Conservation (phyloP, 2,329 filamentous ascomycete genomes). For the Arthroderma sp. region DNA sequence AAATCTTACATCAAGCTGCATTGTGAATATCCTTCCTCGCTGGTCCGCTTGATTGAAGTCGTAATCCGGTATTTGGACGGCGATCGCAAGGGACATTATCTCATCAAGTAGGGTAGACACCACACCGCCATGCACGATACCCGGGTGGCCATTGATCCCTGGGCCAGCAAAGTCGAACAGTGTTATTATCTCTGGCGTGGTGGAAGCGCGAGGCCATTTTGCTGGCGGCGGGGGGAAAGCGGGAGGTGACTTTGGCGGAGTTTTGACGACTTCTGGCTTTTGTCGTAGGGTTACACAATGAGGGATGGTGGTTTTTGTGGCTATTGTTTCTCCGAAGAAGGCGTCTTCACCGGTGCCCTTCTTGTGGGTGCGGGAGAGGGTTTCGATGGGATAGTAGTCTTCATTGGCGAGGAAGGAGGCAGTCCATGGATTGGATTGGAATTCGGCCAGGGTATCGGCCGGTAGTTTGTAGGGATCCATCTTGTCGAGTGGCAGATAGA, state of each 20-base stretch:
- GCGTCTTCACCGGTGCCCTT: slow-evolving; percentile 29
- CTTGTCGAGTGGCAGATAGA: not conserved
- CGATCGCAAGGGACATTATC: slow-evolving; percentile 29
- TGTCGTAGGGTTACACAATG: slow-evolving; percentile 26
- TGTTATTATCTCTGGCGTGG: slow-evolving; percentile 24
- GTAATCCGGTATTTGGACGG: slow-evolving; percentile 17
- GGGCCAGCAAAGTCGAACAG: slow-evolving; percentile 23
- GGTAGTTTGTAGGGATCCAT: slow-evolving; percentile 4
- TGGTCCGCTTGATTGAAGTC: slow-evolving; percentile 12
- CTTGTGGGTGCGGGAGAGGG: slow-evolving; percentile 28
- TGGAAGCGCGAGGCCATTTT: slow-evolving; percentile 5
- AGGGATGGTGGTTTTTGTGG: slow-evolving; percentile 27
- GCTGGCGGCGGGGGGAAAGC: slow-evolving; percentile 14
- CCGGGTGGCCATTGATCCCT: slow-evolving; percentile 28
- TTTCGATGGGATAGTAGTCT: slow-evolving; percentile 26
- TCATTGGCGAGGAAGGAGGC: slow-evolving; percentile 20
- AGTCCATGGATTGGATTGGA: slow-evolving; percentile 18
- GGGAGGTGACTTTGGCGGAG: slow-evolving; percentile 13
- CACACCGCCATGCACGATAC: slow-evolving; percentile 29
- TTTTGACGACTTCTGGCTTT: slow-evolving; percentile 11
- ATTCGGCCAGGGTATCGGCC: slow-evolving; percentile 11
- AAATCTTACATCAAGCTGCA: slow-evolving; percentile 30
- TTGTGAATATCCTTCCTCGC: slow-evolving; percentile 24
- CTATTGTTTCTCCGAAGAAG: slow-evolving; percentile 29
- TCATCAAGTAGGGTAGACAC: slow-evolving; percentile 32